A percentile compares a stretch with the other conserved stretches of the same genome.
These are phyloP conservation scores for Lepidium sativum DNA, from an alignment of 345 rosid genomes.

Conservation along the genomic window DNA sequence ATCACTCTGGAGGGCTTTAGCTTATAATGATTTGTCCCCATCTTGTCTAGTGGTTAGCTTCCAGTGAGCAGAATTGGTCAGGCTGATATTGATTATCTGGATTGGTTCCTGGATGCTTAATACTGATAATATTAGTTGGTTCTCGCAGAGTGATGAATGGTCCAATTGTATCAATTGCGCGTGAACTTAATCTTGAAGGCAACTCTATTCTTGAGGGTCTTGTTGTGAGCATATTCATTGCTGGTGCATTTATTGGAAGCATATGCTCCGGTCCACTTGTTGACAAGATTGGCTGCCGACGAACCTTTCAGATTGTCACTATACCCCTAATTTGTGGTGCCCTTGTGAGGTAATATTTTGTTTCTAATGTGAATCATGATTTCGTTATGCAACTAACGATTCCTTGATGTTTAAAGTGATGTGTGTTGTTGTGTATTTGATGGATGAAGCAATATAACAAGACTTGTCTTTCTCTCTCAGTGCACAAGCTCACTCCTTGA, in stretches of 20 bases:
- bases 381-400: no score
- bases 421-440: not conserved
- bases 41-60: not conserved
- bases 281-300: constrained; percentile 62
- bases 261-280: constrained; percentile 45
- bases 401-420: not conserved
- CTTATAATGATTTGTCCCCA: not conserved
- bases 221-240: constrained; percentile 76
- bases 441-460: not conserved
- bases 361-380: not conserved
- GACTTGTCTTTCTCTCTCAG: constrained; percentile 30
- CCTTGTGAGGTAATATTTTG: constrained; percentile 37
- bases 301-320: constrained; percentile 54
- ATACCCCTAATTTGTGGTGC: constrained; percentile 65
- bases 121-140: not conserved
- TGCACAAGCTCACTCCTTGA: constrained; percentile 72
- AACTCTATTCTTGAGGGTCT: constrained; percentile 62
- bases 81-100: not conserved
- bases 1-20: not conserved
- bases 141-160: constrained; percentile 74
- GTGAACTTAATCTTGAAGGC: constrained; percentile 70
- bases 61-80: not conserved
- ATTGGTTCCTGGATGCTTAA: not conserved
- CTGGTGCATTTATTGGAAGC: constrained; percentile 77
- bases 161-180: constrained; percentile 61